Base-by-base conservation (phyloP, 2,329 filamentous ascomycete species). In the Trichoderma aggressivum region DNA sequence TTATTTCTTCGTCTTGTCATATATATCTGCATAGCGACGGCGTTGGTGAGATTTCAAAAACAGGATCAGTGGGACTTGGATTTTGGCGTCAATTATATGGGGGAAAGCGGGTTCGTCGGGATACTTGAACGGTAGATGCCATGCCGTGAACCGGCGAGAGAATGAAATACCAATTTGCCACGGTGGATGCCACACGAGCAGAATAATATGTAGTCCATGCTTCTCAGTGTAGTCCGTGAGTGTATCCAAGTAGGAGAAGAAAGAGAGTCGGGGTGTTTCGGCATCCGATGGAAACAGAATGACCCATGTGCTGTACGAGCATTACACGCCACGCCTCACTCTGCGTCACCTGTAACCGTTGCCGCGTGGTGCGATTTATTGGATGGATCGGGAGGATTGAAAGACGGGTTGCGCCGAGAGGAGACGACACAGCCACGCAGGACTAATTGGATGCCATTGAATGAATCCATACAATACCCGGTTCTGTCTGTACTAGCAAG, bases 21-120 rank as follows among this genome's bases (percentile, higher is more conserved):
- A 59, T 60, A 28, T 16, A 39, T 34, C 47, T 73, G 75, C 77
- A 78, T 77, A 78, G 77, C 78, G 76, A 74, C 39, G 77, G 78
- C 74, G 77, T 78, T 69, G 55, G 66, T 53, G 36, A 18, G n/a
- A 26, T 50, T 60, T 34, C 39, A 16, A 34, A 12, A 60, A 59
- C 8, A 32, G 28, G 8, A 21, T 61, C 30, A 11, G 32, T 53
- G 21, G 26, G 58, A 21, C 14, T 39, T 70, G 56, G 39, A 21
- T 55, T 53, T 16, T 28, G 30, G 65, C 16, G 14, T 69, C 56
- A 69, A 34, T 34, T 28, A 24, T 50, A 24, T 11, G 56, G 2
- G 2, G n/a, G 24, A 30, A 21, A 60, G 55, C 55, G 56, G 12
- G 21, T 16, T 36, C 53, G 24, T 28, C 55, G 58, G 67, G 47